Evolutionary conservation across 2,329 filamentous ascomycete genomes (phyloP), one percentile per base, ranked within the genome.

Genomic region (Neospermospora avenae): DNA sequence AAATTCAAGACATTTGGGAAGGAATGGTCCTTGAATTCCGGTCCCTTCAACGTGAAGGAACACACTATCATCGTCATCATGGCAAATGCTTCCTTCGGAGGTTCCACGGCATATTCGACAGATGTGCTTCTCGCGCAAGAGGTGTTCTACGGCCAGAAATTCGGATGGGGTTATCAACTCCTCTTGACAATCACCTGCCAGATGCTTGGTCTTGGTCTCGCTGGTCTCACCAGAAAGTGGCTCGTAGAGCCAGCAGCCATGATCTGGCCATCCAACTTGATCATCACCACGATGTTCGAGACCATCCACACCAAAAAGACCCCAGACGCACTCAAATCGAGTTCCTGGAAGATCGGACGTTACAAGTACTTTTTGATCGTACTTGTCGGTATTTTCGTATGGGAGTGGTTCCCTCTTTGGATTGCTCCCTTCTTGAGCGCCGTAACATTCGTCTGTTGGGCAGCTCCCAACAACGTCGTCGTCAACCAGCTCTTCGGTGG

Each of bases 401-500:
- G 81, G 72, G 83, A 84, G 67, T 83, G 79, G 74, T 77, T 84
- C 28, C 81, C 81, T 20, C 78, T 76, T 64, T 81, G 78, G 79
- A 78, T 79, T 25, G 77, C 74, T 0, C 79, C 77, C 0, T 74
- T 78, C 52, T 79, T 81, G 25, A 66, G 61, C n/a, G 81, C 87
- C n/a, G 90, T 91, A 65, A 85, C 87, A 11, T 88, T 89, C 69
- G 79, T 83, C 6, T 89, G 86, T 0, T 91, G 88, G 87, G 81
- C 90, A 59, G 83, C 82, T 1, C 89, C 89, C 0, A 78, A 90
- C 53, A 90, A 83, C 61, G 77, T 83, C 0, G 75, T 89, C 10
- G 74, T 91, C 41, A 92, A 91, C 65, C 88, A 91, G 70, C 69
- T 91, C 1, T 91, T 91, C 66, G 89, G 89, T 1, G 87, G 86